phyloP scores from a whole-genome alignment of 495 filamentous ascomycete genomes.

The Penicillium turbatum region DNA sequence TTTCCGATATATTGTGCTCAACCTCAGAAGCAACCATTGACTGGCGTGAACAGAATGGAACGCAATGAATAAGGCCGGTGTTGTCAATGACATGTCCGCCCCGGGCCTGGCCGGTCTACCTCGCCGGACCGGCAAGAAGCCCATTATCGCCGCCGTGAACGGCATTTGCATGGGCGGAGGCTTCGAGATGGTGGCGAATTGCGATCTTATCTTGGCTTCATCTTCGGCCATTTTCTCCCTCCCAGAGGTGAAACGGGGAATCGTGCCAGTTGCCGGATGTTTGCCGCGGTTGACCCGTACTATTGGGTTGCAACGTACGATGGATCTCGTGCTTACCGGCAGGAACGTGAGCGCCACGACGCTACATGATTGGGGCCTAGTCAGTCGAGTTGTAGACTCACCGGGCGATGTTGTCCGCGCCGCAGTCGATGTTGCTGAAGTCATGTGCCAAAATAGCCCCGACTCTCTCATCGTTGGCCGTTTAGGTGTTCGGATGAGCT shows the following conservation, averaged over 20 bases:
- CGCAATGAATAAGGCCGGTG: slow-evolving; percentile 29
- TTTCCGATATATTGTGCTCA: background rate
- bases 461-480: slow-evolving; percentile 65
- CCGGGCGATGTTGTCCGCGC: slow-evolving; percentile 27
- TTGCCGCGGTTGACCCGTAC: slow-evolving; percentile 68
- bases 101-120: slow-evolving; percentile 53
- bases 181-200: slow-evolving; percentile 66
- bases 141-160: slow-evolving; percentile 71
- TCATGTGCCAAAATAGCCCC: slow-evolving; percentile 53
- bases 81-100: slow-evolving; percentile 41
- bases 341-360: slow-evolving; percentile 51
- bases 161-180: slow-evolving; percentile 74
- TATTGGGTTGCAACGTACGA: slow-evolving; percentile 63
- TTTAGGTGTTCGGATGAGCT: slow-evolving; percentile 61
- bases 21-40: background rate
- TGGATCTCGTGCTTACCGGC: slow-evolving; percentile 67
- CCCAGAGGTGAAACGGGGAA: slow-evolving; percentile 66
- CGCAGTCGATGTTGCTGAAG: slow-evolving; percentile 16
- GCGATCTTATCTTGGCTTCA: slow-evolving; percentile 63
- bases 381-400: slow-evolving; percentile 35
- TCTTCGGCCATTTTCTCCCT: slow-evolving; percentile 53
- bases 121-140: slow-evolving; percentile 48
- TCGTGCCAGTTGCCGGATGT: slow-evolving; percentile 65
- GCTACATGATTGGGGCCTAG: slow-evolving; percentile 62
- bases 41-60: slow-evolving; percentile 35